Evolutionary conservation across 73 alveolate genomes (phyloP).

Genomic region (Blepharisma stoltei): DNA sequence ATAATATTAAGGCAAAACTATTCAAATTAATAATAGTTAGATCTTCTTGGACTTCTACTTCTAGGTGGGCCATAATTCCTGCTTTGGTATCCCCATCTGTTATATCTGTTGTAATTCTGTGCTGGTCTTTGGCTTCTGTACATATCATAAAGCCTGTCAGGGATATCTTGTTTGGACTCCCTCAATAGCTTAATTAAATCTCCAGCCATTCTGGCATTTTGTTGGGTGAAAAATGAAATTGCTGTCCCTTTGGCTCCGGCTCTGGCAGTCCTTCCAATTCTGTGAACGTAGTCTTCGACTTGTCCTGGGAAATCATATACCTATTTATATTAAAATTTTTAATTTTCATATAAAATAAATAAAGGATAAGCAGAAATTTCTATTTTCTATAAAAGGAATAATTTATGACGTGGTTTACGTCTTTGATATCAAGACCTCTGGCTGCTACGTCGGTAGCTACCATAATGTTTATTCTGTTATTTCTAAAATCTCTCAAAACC

Average conservation of each 20-base stretch:
- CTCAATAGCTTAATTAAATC: slow-evolving; percentile 8
- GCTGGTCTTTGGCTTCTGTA: background rate
- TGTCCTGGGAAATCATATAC: slow-evolving; percentile 93
- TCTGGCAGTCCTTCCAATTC: slow-evolving; percentile 87
- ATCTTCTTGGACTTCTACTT: too few species aligned
- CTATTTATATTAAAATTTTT: too few species aligned
- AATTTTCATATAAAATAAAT: too few species aligned
- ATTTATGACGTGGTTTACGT: slow-evolving; percentile 92
- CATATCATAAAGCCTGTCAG: background rate
- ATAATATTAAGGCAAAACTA: too few species aligned
- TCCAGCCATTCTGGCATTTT: slow-evolving; percentile 18
- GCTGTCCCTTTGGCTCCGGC: slow-evolving; percentile 29
- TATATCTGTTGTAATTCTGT: too few species aligned
- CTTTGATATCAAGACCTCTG: slow-evolving; percentile 93
- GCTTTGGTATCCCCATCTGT: background rate
- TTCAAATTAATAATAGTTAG: too few species aligned
- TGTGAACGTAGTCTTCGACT: slow-evolving; percentile 91
- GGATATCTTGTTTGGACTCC: slow-evolving; percentile 15
- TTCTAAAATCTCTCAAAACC: slow-evolving; percentile 83
- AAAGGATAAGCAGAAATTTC: too few species aligned
- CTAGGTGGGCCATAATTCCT: background rate
- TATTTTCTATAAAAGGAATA: too few species aligned
- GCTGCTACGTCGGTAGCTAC: slow-evolving; percentile 99
- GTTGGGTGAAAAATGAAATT: background rate
- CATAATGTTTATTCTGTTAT: slow-evolving; percentile 80